Conservation (phyloP, 2,329 filamentous ascomycete genomes). For the Aspergillus fructus region DNA sequence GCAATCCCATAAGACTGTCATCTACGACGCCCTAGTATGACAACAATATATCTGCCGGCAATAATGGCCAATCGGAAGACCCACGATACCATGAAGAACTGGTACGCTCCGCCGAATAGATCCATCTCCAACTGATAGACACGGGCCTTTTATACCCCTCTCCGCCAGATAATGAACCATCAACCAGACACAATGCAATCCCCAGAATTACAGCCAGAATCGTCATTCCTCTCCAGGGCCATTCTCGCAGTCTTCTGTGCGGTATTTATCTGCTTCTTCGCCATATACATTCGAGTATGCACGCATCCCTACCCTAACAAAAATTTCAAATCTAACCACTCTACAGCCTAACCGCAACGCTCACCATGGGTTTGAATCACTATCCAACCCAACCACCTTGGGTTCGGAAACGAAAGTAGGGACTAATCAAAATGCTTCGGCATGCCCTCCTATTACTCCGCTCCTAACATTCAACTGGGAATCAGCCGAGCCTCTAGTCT, state of each 20-base stretch:
- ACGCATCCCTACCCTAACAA: background rate
- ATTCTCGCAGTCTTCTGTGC: background rate
- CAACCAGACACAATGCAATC: background rate
- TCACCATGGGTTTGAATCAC: background rate
- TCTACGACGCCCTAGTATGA: too few species aligned
- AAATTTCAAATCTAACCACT: background rate
- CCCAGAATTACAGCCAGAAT: background rate
- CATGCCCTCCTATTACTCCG: conserved; percentile 36
- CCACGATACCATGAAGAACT: conserved; percentile 4
- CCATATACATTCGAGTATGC: conserved; percentile 15
- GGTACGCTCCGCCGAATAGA: background rate
- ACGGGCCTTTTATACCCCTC: background rate
- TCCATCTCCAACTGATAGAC: conserved; percentile 6
- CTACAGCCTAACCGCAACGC: background rate
- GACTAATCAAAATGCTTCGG: conserved; percentile 1
- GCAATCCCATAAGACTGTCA: too few species aligned
- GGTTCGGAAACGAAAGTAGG: background rate
- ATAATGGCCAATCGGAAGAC: conserved; percentile 15
- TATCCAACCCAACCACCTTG: background rate
- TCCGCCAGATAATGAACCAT: background rate
- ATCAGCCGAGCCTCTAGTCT: conserved; percentile 51
- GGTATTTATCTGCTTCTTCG: conserved; percentile 10
- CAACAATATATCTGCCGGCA: background rate
- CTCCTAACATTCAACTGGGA: conserved; percentile 53
- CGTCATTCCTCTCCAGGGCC: background rate